Evolutionary conservation across 257 asterid genomes (phyloP).

Genomic region (Mentha longifolia): DNA sequence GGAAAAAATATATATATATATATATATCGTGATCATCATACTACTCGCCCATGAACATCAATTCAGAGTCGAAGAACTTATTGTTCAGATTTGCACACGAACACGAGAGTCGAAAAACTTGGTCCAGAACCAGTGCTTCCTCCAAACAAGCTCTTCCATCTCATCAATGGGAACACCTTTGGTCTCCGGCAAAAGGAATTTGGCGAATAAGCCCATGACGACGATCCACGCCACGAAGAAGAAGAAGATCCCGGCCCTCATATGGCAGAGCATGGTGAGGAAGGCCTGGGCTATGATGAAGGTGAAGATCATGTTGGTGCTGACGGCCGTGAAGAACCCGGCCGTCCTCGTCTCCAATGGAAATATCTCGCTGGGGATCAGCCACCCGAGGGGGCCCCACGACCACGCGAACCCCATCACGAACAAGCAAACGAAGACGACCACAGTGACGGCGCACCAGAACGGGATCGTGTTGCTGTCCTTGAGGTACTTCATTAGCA

Average conservation of each 20-base stretch:
- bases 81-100: no score
- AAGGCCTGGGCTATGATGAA: conserved; percentile 61
- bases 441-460: neutral
- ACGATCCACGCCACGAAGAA: conserved; percentile 50
- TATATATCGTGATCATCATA: no score
- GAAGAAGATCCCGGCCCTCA: conserved; percentile 50
- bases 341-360: conserved; percentile 53
- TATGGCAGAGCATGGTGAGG: conserved; percentile 54
- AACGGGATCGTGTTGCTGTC: conserved; percentile 30
- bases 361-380: conserved; percentile 60
- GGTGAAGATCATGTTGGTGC: conserved; percentile 56
- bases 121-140: conserved; percentile 48
- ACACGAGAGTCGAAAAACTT: conserved; percentile 16
- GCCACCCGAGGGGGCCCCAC: conserved; percentile 70
- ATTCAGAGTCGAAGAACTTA: no score
- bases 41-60: no score
- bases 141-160: conserved; percentile 55
- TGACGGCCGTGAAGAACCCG: conserved; percentile 47
- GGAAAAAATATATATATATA: no score
- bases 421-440: conserved; percentile 35
- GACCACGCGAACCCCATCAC: no score
- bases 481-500: conserved; percentile 26
- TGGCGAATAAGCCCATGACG: conserved; percentile 40
- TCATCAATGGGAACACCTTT: conserved; percentile 59
- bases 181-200: conserved; percentile 52